Conservation (phyloP, 805 yeast species). For the Saccharomyces paradoxus region DNA sequence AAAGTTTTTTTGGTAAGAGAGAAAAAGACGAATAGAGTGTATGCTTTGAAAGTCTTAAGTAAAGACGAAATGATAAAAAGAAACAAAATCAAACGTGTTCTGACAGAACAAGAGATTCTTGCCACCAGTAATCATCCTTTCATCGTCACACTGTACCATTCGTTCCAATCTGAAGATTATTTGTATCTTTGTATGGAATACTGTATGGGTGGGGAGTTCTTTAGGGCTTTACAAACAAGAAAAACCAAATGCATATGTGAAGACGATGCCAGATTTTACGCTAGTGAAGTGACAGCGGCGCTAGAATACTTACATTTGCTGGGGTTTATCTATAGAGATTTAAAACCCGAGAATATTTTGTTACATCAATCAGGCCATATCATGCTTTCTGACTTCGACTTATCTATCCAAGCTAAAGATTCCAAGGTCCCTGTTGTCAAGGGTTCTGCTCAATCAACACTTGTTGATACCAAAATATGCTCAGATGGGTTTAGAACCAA, state of each 20-base stretch:
- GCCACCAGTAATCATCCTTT: constrained; percentile 96
- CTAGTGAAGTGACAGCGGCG: constrained; percentile 96
- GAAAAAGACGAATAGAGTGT: constrained; percentile 61
- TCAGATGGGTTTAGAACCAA: constrained; percentile 95
- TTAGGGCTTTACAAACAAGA: constrained; percentile 89
- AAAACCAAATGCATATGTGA: constrained; percentile 79
- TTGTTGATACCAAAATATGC: constrained; percentile 83
- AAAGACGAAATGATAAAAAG: constrained; percentile 93
- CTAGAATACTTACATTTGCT: constrained; percentile 88
- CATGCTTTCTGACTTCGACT: constrained; percentile 93
- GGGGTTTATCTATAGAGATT: constrained; percentile 95
- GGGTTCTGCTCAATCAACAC: constrained; percentile 29
- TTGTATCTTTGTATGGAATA: constrained; percentile 95
- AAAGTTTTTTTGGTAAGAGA: constrained; percentile 89
- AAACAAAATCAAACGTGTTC: constrained; percentile 86
- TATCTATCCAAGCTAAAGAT: constrained; percentile 78
- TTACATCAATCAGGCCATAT: constrained; percentile 96
- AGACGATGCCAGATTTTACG: constrained; percentile 85
- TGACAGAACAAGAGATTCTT: constrained; percentile 93
- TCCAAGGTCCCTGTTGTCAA: constrained; percentile 57
- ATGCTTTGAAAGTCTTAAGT: constrained; percentile 86
- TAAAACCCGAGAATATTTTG: constrained; percentile 92
- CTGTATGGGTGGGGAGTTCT: constrained; percentile 98
- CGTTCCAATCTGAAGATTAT: constrained; percentile 89
- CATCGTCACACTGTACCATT: constrained; percentile 90